Percentiles rank a stretch among this genome's conserved stretches.
Conservation (phyloP, 495 filamentous ascomycete genomes). For the Pyrenula aspistea region DNA sequence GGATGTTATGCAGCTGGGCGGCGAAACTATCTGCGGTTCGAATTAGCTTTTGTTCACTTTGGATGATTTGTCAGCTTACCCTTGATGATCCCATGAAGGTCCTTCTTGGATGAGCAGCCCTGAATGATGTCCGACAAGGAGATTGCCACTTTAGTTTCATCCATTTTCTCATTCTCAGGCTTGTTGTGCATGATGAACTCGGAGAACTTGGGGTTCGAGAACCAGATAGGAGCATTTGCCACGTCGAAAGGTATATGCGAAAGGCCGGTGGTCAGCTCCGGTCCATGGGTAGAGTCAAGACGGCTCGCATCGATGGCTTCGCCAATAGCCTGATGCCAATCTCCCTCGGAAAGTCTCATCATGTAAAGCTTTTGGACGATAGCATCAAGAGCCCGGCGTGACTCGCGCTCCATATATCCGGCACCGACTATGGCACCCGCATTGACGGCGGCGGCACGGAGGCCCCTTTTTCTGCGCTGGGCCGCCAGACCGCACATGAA, state of each 20-base stretch:
- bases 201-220: slow-evolving; percentile 11
- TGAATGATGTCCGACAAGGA: no score
- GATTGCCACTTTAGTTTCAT: no score
- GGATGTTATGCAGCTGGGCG: no score
- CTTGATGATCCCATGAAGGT: no score
- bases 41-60: no score
- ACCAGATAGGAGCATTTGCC: slow-evolving; percentile 12
- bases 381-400: slow-evolving; percentile 8
- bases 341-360: slow-evolving; percentile 25
- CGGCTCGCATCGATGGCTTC: slow-evolving; percentile 7
- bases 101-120: no score
- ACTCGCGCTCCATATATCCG: slow-evolving; percentile 5
- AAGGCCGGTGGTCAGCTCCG: slow-evolving; percentile 5
- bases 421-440: slow-evolving; percentile 14
- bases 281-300: neutral
- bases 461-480: slow-evolving; percentile 9
- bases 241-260: slow-evolving; percentile 19
- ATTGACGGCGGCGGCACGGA: slow-evolving; percentile 14
- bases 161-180: no score
- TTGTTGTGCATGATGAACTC: no score
- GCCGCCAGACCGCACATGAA: slow-evolving; percentile 27
- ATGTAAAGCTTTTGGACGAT: neutral
- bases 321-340: slow-evolving; percentile 31
- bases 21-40: no score
- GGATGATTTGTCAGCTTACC: no score